Percentiles rank a stretch among this genome's conserved stretches.
phyloP scores from a whole-genome alignment of 345 rosid species.

The Raphanus sativus region DNA sequence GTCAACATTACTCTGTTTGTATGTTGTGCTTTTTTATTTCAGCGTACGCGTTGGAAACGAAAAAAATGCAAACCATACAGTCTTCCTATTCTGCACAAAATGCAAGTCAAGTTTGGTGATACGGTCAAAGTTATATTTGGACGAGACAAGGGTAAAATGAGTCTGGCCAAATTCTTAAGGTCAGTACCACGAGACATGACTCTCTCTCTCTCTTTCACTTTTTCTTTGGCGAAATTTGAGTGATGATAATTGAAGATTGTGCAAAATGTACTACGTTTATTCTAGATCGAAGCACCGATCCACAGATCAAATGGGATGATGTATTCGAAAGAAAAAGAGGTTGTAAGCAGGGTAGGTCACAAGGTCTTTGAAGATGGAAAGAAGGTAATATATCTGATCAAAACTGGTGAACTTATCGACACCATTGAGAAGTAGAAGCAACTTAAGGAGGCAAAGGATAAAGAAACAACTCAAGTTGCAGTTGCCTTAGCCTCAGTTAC shows the following conservation, averaged over 20 bases:
- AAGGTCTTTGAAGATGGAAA: conserved; percentile 66
- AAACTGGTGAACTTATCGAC: conserved; percentile 86
- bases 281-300: conserved; percentile 81
- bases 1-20: not conserved
- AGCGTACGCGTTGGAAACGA: conserved; percentile 88
- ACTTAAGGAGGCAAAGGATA: not conserved
- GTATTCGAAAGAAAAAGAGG: conserved; percentile 73
- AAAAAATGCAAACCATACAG: conserved; percentile 85
- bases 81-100: too few relatives aligned
- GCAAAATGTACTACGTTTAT: too few relatives aligned
- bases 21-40: conserved; percentile 14
- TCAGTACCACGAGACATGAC: too few relatives aligned
- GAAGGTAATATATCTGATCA: conserved; percentile 67
- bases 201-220: not conserved
- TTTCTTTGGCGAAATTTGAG: too few relatives aligned
- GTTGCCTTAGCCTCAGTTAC: too few relatives aligned
- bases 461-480: not conserved
- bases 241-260: too few relatives aligned
- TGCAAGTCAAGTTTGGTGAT: conserved; percentile 93
- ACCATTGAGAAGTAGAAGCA: conserved; percentile 62
- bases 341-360: conserved; percentile 82
- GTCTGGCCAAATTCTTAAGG: conserved; percentile 87
- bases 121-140: conserved; percentile 80
- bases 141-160: conserved; percentile 75
- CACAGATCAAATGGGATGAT: conserved; percentile 96